phyloP scores from a whole-genome alignment of 73 alveolate genomes.

The Paramecium primaurelia region DNA sequence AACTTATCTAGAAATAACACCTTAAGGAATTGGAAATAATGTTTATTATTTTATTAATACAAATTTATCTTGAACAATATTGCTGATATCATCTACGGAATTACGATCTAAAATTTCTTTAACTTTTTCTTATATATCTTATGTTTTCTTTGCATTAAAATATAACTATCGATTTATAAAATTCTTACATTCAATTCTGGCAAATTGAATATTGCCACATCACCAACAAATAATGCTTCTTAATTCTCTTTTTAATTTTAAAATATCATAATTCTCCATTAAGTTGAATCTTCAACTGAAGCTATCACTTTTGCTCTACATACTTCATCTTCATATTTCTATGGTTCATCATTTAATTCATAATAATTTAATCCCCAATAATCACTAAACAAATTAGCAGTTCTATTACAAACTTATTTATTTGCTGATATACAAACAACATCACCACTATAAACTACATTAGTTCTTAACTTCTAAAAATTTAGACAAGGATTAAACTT shows the following conservation, averaged over 20 bases:
- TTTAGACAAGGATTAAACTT: conserved; percentile 32
- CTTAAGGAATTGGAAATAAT: neutral
- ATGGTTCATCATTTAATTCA: conserved; percentile 9
- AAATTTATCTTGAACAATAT: neutral
- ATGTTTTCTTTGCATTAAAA: neutral
- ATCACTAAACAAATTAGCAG: neutral
- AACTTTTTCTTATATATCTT: neutral
- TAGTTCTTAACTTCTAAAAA: conserved; percentile 34
- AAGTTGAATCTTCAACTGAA: conserved; percentile 28
- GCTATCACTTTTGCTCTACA: neutral
- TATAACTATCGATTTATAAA: neutral
- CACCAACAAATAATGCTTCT: conserved; percentile 22
- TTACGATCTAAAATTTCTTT: neutral
- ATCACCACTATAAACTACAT: conserved; percentile 14
- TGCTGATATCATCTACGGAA: neutral
- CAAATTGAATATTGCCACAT: neutral
- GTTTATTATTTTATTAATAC: neutral
- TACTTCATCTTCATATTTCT: conserved; percentile 6
- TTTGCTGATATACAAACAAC: conserved; percentile 14
- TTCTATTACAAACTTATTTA: neutral
- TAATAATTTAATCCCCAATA: conserved; percentile 30
- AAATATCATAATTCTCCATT: conserved; percentile 25
- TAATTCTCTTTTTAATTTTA: neutral
- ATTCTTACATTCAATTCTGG: neutral
- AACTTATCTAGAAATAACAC: neutral